Conservation (phyloP, 305 asterid species). For the Rubia occidens region DNA sequence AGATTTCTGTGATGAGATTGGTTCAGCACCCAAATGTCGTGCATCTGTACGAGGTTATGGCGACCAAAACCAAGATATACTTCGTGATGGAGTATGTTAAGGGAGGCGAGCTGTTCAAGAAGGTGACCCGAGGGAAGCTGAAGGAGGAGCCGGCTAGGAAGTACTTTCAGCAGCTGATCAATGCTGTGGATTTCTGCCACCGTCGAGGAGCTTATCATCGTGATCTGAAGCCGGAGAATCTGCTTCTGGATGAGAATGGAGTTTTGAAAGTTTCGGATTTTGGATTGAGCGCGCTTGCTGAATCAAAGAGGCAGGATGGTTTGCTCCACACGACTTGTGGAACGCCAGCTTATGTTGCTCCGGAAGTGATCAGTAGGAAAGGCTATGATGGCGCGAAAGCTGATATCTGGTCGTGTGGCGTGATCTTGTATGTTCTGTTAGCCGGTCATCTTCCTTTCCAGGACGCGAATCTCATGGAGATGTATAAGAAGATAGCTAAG, state of each 20-base stretch:
- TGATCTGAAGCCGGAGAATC: conserved; percentile 70
- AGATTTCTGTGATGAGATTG: conserved; percentile 56
- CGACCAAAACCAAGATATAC: conserved; percentile 53
- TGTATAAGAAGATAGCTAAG: conserved; percentile 56
- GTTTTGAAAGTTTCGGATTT: conserved; percentile 61
- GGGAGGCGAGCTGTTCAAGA: conserved; percentile 72
- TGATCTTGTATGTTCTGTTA: conserved; percentile 52
- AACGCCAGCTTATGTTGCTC: conserved; percentile 74
- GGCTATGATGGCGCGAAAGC: conserved; percentile 69
- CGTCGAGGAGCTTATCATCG: conserved; percentile 66
- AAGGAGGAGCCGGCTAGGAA: conserved; percentile 52
- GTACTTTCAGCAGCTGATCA: conserved; percentile 59
- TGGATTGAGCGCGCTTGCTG: conserved; percentile 62
- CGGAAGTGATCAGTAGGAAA: conserved; percentile 53
- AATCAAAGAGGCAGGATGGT: conserved; percentile 49
- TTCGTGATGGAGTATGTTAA: conserved; percentile 57
- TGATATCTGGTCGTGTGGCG: conserved; percentile 74
- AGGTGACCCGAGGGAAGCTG: conserved; percentile 49
- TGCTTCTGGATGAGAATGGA: conserved; percentile 59
- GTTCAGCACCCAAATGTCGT: conserved; percentile 58
- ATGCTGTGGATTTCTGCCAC: conserved; percentile 69
- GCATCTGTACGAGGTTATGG: conserved; percentile 67
- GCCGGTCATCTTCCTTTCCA: conserved; percentile 59
- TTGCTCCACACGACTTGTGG: conserved; percentile 70
- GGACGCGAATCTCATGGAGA: conserved; percentile 58